phyloP scores from a whole-genome alignment of 192 early-diverging fungal species.

The Coemansia sp. region DNA sequence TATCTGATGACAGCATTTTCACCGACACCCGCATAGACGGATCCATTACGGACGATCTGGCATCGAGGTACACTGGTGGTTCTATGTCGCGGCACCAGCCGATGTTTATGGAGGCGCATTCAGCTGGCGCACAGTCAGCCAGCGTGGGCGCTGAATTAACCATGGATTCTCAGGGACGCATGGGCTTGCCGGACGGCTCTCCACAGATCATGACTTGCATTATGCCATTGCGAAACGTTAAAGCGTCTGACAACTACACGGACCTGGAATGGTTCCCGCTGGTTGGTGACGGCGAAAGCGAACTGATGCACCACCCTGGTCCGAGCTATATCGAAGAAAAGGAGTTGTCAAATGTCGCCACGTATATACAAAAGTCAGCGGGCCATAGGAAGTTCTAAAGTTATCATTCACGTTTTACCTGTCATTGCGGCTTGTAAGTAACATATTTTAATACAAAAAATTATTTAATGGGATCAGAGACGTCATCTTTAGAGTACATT shows the following conservation, averaged over 20 bases:
- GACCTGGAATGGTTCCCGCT: conserved; percentile 54
- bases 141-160: conserved; percentile 34
- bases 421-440: conserved; percentile 4
- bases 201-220: conserved; percentile 35
- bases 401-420: neutral
- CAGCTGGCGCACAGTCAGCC: conserved; percentile 9
- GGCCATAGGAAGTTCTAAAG: conserved; percentile 14
- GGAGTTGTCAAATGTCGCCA: conserved; percentile 40
- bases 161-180: conserved; percentile 47
- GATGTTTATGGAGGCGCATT: conserved; percentile 18
- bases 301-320: conserved; percentile 32
- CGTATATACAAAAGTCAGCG: conserved; percentile 24
- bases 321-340: conserved; percentile 45
- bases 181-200: conserved; percentile 46
- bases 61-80: conserved; percentile 40
- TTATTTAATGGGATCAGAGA: neutral
- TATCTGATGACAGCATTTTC: conserved; percentile 24
- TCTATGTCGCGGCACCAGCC: conserved; percentile 29
- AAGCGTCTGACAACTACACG: conserved; percentile 42
- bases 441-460: conserved; percentile 5
- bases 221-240: conserved; percentile 34
- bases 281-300: conserved; percentile 19
- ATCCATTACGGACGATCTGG: conserved; percentile 43
- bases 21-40: conserved; percentile 14
- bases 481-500: neutral